phyloP scores from a whole-genome alignment of 2,329 filamentous ascomycete genomes.

The Fusarium goolgardi region DNA sequence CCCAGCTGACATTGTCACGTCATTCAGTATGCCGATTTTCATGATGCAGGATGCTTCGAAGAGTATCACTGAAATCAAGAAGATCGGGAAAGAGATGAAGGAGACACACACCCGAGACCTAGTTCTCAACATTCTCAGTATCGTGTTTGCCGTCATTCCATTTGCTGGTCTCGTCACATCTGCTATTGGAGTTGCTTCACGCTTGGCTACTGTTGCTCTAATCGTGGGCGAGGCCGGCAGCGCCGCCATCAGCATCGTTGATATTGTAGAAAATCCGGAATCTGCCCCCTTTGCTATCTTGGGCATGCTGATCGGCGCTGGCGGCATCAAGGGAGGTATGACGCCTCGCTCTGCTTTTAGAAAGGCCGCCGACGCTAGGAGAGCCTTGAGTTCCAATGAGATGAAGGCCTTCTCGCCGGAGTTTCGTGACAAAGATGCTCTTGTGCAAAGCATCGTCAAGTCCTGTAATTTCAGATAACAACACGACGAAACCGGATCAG shows the following conservation, averaged over 20 bases:
- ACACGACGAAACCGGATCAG: no score
- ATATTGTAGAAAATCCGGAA: constrained; percentile 40
- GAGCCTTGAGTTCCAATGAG: not conserved
- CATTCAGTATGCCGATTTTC: constrained; percentile 14
- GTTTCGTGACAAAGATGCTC: no score
- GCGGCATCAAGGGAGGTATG: not conserved
- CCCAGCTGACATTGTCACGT: not conserved
- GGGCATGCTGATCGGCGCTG: constrained; percentile 30
- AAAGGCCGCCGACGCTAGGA: not conserved
- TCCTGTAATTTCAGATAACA: no score
- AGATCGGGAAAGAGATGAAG: constrained; percentile 41
- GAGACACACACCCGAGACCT: constrained; percentile 40
- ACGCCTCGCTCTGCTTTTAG: not conserved
- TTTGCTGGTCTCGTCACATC: no score
- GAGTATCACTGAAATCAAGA: no score
- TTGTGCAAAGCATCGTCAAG: no score
- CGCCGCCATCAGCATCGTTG: constrained; percentile 38
- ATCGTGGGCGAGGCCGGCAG: constrained; percentile 42
- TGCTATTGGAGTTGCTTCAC: no score
- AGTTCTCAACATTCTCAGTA: constrained; percentile 51
- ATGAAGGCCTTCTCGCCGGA: not conserved
- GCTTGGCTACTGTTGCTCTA: constrained; percentile 11
- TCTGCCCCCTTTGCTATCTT: constrained; percentile 47
- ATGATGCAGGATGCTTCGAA: constrained; percentile 44
- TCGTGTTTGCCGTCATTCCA: constrained; percentile 10